Evolutionary conservation across 2,329 filamentous ascomycete species (phyloP).

Genomic region (Botryosphaeria dothidea): DNA sequence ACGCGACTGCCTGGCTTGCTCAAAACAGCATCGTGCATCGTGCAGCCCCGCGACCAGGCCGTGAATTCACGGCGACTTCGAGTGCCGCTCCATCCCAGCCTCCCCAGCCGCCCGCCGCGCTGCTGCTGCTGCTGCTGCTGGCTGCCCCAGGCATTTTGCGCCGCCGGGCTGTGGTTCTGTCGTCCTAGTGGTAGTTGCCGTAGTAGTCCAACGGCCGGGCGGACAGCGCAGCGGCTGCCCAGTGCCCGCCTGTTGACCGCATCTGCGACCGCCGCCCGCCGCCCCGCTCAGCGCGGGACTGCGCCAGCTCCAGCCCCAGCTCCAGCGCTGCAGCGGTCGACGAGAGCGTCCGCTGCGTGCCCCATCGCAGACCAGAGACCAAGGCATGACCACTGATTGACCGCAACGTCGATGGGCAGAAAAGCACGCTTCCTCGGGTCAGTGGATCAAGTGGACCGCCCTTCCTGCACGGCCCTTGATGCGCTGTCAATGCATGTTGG

Average conservation of each 20-base stretch:
- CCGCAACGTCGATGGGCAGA: not conserved
- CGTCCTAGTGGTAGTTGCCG: not conserved
- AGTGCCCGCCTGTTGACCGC: slow-evolving; percentile 15
- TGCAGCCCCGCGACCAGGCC: slow-evolving; percentile 7
- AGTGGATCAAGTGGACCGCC: slow-evolving; percentile 19
- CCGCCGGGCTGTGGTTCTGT: not conserved
- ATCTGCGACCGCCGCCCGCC: slow-evolving; percentile 15
- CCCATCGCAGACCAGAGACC: not conserved
- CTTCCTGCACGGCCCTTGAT: slow-evolving; percentile 16
- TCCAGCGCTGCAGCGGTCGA: not conserved
- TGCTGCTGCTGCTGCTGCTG: too few relatives aligned
- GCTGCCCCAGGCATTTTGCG: not conserved
- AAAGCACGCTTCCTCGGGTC: slow-evolving; percentile 9
- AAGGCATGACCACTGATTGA: not conserved
- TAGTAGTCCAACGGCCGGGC: slow-evolving; percentile 6
- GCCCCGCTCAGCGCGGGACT: not conserved
- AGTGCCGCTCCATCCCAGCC: not conserved
- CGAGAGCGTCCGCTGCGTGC: not conserved
- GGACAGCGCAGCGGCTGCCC: slow-evolving; percentile 1
- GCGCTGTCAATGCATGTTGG: slow-evolving; percentile 20
- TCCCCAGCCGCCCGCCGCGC: not conserved
- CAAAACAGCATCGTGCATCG: slow-evolving; percentile 16
- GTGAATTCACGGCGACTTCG: not conserved
- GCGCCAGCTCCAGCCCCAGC: not conserved
- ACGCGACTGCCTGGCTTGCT: not conserved